phyloP scores from a whole-genome alignment of 176 grass and related monocot species.

The Juncus effusus region DNA sequence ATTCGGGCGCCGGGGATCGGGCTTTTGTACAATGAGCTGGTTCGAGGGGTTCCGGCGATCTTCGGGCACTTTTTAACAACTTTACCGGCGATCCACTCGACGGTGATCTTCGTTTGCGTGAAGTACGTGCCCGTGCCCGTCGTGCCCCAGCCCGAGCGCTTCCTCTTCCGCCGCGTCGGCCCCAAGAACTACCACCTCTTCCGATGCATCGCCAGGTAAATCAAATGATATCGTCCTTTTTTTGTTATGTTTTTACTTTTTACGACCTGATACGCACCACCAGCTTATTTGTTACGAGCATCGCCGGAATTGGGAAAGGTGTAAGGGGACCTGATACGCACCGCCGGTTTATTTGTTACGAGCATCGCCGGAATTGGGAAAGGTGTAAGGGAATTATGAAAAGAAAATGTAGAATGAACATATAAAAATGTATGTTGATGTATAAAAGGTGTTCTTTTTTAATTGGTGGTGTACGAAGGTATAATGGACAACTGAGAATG shows the following conservation, averaged over 20 bases:
- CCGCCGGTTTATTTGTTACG: too few relatives aligned
- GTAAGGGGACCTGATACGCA: background rate
- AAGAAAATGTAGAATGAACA: background rate
- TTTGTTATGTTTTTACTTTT: too few relatives aligned
- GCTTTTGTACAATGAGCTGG: slow-evolving; percentile 94
- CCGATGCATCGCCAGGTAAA: slow-evolving; percentile 90
- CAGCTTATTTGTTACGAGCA: too few relatives aligned
- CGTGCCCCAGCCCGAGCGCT: slow-evolving; percentile 92
- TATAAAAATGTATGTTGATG: background rate
- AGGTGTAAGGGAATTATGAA: background rate
- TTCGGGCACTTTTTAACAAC: slow-evolving; percentile 95
- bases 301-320: background rate
- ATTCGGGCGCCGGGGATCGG: slow-evolving; percentile 93
- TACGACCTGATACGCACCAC: too few relatives aligned
- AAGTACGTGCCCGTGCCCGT: slow-evolving; percentile 94
- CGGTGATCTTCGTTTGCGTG: slow-evolving; percentile 99
- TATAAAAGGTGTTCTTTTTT: too few relatives aligned
- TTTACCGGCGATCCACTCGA: slow-evolving; percentile 90
- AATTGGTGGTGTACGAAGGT: too few relatives aligned
- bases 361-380: background rate
- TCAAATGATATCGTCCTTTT: background rate
- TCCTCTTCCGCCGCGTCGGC: slow-evolving; percentile 88
- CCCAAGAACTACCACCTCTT: slow-evolving; percentile 95
- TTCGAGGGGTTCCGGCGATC: slow-evolving; percentile 84
- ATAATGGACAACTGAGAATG: too few relatives aligned